Evolutionary conservation across 257 asterid species (phyloP), one percentile per base, ranked within the genome.

Genomic region (Nicotiana undulata): DNA sequence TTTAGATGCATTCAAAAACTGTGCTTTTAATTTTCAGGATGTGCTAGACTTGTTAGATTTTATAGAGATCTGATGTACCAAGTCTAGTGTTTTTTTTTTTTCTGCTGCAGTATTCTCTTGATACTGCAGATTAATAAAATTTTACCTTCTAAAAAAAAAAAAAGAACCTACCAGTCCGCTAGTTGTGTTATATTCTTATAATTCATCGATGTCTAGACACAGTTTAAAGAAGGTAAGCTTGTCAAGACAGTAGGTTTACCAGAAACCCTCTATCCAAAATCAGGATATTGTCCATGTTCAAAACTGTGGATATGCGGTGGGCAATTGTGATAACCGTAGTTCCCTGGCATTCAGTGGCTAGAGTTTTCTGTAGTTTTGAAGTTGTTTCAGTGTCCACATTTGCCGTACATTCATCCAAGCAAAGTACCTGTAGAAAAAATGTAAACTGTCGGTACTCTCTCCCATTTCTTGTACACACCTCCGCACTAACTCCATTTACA

Each of bases 361-460:
- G 88, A 9, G 92, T 91, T 55, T 84, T 87, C 89, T 92, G 97
- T 75, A 95, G 96, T 85, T 84, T 95, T 15, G 93, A 85, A 81
- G 97, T 91, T 65, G 99, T 95, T 85, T 88, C 98, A 64, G 91
- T 88, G 55, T 95, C 98, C 76, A 95, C 88, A 66, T 88, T 93
- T 10, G 98, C 98, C 0, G 97, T 95, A 86, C 99, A 95, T 78
- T 95, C 99, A 17, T 95, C 99, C 88, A 95, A 86, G 85, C 97
- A 93, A 6, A 95, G 92, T n/a, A 94, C 90, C 98, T 92, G 87
- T 34, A 63, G 37, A 63, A 29, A 29, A 58, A 37, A 37, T 61
- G 31, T 79, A n/a, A 61, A 31, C 61, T 79, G 49, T 79, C 31
- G 46, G 31, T 44, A 6, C 22, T 52, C 24, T 24, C 60, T 74